Base-by-base conservation (phyloP, 163 green algal genomes). In the Trebouxia gelatinosa region DNA sequence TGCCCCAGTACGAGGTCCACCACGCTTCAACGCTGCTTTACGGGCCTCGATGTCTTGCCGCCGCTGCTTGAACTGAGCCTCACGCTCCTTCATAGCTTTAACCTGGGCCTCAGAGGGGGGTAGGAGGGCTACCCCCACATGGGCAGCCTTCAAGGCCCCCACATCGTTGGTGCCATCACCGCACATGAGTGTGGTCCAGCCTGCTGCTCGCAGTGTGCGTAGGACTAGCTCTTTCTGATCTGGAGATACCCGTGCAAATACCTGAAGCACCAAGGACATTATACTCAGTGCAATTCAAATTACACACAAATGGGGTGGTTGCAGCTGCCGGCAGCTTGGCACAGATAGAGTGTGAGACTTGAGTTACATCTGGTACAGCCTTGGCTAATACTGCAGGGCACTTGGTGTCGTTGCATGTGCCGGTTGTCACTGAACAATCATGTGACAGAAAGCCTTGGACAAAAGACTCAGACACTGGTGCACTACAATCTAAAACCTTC, bases 151-250 rank as follows among this genome's bases (percentile, higher is more conserved):
- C 28, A 99, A 88, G 0, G 91, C 95, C 4, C 96, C 96, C 26
- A 99, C 96, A 71, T 99, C 96, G 83, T 99, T 99, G 62, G 96
- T 98, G 59, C 96, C 96, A 79, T 99, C 96, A 16, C 96, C 96
- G 80, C 94, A 98, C 96, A 99, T 99, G 17, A 99, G 91, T 37
- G 94, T 96, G 0, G 83, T 87, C 75, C 86, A 87, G 39, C 93
- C 93, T 6, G 77, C 78, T 4, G 71, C 81, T 7, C 91, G 87
- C 68, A 99, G 86, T 37, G 87, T 91, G 32, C 90, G 91, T 31
- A 99, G 81, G 17, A 99, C 91, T 31, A 93, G 81, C 88, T 99
- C 96, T 88, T 99, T 99, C 81, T 99, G 95, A 70, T 99, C 94
- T 3, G 96, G 96, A 0, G 92, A 92, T 58, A 96, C 93, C 5